Percentiles rank a stretch among this genome's conserved stretches.
Conservation (phyloP, 768 basidiomycete genomes). For the Auricularia cornea region DNA sequence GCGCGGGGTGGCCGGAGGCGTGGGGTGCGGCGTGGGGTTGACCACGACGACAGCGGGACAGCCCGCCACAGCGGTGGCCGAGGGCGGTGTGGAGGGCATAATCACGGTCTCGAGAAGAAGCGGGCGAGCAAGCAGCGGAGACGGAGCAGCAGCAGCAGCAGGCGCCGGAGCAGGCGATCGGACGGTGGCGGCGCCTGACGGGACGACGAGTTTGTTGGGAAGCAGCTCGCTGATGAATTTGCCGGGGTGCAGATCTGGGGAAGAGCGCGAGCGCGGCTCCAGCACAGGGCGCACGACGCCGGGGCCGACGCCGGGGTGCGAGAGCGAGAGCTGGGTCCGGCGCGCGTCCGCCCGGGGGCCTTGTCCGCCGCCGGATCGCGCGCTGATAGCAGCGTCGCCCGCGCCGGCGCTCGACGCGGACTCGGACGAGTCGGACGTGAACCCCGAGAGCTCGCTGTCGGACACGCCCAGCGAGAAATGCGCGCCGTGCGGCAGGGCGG, state of each 20-base stretch:
- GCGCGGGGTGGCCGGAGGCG: conserved; percentile 58
- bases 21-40: conserved; percentile 70
- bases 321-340: not conserved
- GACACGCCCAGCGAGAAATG: not conserved
- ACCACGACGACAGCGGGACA: conserved; percentile 47
- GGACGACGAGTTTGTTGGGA: conserved; percentile 30
- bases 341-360: not conserved
- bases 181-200: conserved; percentile 18
- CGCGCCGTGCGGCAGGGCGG: not conserved
- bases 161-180: conserved; percentile 5
- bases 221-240: conserved; percentile 54
- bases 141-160: not conserved
- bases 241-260: conserved; percentile 17
- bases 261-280: not conserved
- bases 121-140: conserved; percentile 52
- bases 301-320: not conserved
- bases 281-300: not conserved
- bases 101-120: conserved; percentile 42
- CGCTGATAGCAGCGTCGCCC: not conserved
- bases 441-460: not conserved
- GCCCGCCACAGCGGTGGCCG: not conserved
- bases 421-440: not conserved
- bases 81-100: conserved; percentile 13
- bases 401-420: not conserved
- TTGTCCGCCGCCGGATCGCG: not conserved